Evolutionary conservation across 2,329 filamentous ascomycete genomes (phyloP).

Genomic region (Xylaria sp.): DNA sequence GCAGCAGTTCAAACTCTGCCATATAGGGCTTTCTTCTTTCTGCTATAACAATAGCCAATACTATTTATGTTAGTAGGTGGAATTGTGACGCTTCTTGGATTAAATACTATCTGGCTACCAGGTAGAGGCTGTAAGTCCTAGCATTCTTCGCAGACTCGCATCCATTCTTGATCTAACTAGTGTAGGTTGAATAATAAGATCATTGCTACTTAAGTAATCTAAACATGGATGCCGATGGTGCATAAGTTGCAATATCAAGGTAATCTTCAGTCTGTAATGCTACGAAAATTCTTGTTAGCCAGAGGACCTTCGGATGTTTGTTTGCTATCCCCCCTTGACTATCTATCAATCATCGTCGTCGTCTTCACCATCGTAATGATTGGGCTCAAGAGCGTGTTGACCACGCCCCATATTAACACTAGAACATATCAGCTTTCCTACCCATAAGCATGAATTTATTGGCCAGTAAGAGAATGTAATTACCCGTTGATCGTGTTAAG

Average conservation of each 20-base stretch:
- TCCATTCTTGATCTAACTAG: no score
- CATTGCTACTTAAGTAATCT: no score
- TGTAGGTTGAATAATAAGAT: no score
- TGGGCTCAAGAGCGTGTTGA: constrained; percentile 24
- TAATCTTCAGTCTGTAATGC: no score
- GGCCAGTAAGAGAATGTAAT: not conserved
- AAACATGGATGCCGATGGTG: no score
- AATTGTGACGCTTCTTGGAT: not conserved
- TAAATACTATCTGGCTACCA: no score
- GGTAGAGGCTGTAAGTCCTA: no score
- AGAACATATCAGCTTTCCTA: not conserved
- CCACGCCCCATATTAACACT: constrained; percentile 23
- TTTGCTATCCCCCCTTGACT: not conserved
- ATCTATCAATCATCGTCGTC: not conserved
- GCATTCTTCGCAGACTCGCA: no score
- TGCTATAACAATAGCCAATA: not conserved
- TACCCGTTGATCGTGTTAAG: constrained; percentile 15
- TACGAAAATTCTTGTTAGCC: no score
- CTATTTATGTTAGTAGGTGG: not conserved
- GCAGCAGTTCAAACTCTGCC: not conserved
- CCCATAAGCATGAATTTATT: not conserved
- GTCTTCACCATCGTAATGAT: constrained; percentile 18
- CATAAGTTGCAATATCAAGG: no score
- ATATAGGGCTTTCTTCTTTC: not conserved
- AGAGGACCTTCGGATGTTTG: not conserved